A percentile compares a stretch with the other conserved stretches of the same genome.
phyloP scores from a whole-genome alignment of 2,329 filamentous ascomycete genomes.

The Diaporthe sp. region DNA sequence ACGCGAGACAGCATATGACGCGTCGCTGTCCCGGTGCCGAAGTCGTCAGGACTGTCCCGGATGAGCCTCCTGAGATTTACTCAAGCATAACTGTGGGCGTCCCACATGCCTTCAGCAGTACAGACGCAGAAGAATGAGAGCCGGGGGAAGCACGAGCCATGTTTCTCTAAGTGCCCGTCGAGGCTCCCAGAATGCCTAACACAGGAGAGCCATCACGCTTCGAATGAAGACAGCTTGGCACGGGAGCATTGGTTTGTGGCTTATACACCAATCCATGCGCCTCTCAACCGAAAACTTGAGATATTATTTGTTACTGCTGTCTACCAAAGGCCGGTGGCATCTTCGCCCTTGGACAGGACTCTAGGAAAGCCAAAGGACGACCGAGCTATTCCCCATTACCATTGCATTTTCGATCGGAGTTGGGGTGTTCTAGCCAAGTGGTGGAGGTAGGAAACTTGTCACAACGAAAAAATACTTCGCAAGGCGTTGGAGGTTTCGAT shows the following conservation, averaged over 20 bases:
- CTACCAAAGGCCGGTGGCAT: background rate
- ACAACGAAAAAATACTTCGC: constrained; percentile 8
- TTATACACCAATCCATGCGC: background rate
- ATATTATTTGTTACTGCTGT: background rate
- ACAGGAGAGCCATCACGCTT: background rate
- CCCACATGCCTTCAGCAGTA: background rate
- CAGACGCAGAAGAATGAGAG: background rate
- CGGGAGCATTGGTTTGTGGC: background rate
- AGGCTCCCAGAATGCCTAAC: too few relatives aligned
- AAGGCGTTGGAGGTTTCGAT: constrained; percentile 20
- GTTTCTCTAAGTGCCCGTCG: too few relatives aligned
- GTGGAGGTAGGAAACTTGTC: background rate
- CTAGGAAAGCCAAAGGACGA: background rate
- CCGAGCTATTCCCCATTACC: too few relatives aligned
- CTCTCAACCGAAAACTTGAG: background rate
- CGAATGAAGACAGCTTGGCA: background rate
- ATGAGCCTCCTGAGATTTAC: constrained; percentile 1
- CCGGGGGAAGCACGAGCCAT: background rate
- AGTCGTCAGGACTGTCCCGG: background rate
- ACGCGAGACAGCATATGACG: background rate
- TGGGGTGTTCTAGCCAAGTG: background rate
- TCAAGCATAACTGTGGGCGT: constrained; percentile 13
- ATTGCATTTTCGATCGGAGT: constrained; percentile 17
- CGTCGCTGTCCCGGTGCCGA: background rate
- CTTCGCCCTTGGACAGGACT: background rate